Base-by-base conservation (phyloP, 306 rosid genomes). In the Glycine latifolia region DNA sequence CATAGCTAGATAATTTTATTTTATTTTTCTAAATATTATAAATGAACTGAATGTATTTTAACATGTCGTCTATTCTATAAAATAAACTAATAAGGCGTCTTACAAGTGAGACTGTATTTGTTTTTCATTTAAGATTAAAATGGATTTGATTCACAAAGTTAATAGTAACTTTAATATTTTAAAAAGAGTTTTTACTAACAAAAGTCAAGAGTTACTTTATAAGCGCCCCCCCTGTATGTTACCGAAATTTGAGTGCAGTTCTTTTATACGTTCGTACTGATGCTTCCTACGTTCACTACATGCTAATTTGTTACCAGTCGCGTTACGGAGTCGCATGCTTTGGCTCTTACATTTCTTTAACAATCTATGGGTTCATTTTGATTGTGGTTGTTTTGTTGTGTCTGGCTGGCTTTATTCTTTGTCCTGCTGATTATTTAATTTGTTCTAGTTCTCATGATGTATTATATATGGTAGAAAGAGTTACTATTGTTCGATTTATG, bases 381-480 rank as follows among this genome's bases (percentile, higher is more conserved):
- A 9, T 60, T 9, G 17, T 12, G 68, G 67, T 20, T 20, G 39
- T 20, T 8, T 14, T 20, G 14, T 20, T 61, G 15, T 58, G 63
- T 16, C 12, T 58, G 4, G 1, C 61, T 7, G 59, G 8, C 8
- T n/a, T 54, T 54, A 10, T 20, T 10, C n/a, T 4, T 10, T 55
- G n/a, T 69, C 77, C 55, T 5, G 49, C 39, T 74, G 48, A 35
- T 56, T 55, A 47, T 2, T 65, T 63, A 63, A 35, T 35, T 20
- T 17, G 9, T 44, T 73, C n/a, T 52, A 54, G 26, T 44, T 79
- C 46, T 49, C 35, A 54, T 59, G 52, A 80, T 35, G 33, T 33
- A 2, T 26, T 37, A 37, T 37, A 37, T 71, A 71, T 44, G 54
- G 31, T 12, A 14, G 1, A 47, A 37, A 13, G 6, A 41, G 20